phyloP scores from a whole-genome alignment of 2,329 filamentous ascomycete genomes.

The Diaporthe citri region DNA sequence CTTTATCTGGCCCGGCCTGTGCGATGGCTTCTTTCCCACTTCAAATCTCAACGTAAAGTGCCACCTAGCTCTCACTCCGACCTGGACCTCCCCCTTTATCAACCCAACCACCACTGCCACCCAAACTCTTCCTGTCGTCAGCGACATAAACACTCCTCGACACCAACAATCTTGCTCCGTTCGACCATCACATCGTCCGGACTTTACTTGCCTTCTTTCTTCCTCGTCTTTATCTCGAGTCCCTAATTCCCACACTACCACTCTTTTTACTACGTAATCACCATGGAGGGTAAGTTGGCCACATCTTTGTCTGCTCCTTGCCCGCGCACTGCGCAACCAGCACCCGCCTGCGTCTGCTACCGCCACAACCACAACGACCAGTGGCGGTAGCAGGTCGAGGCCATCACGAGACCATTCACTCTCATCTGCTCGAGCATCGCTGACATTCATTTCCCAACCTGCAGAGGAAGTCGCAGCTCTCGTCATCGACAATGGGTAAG shows the following conservation, averaged over 20 bases:
- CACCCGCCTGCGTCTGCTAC: constrained; percentile 38
- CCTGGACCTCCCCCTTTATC: constrained; percentile 41
- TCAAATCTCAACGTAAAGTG: constrained; percentile 41
- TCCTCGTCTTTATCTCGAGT: constrained; percentile 45
- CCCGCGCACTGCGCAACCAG: constrained; percentile 34
- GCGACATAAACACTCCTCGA: constrained; percentile 34
- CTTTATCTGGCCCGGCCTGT: constrained; percentile 39
- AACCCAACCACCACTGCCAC: constrained; percentile 39
- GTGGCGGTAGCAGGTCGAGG: constrained; percentile 26
- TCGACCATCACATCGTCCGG: constrained; percentile 42
- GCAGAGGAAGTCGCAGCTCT: constrained; percentile 99
- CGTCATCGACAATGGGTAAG: constrained; percentile 99
- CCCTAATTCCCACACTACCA: constrained; percentile 45
- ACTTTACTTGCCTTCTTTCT: constrained; percentile 46
- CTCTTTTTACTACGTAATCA: constrained; percentile 56
- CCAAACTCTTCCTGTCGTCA: constrained; percentile 38
- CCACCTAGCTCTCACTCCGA: constrained; percentile 37
- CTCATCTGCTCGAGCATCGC: constrained; percentile 47
- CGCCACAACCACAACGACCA: constrained; percentile 8
- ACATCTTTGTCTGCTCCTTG: constrained; percentile 47
- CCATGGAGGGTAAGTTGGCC: constrained; percentile 66
- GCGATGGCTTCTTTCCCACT: constrained; percentile 41
- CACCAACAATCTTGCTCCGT: constrained; percentile 38
- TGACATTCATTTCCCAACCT: constrained; percentile 57
- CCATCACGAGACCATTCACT: constrained; percentile 33